A percentile compares a stretch with the other conserved stretches of the same genome.
Conservation (phyloP, 306 rosid genomes). For the Canavalia ensiformis region DNA sequence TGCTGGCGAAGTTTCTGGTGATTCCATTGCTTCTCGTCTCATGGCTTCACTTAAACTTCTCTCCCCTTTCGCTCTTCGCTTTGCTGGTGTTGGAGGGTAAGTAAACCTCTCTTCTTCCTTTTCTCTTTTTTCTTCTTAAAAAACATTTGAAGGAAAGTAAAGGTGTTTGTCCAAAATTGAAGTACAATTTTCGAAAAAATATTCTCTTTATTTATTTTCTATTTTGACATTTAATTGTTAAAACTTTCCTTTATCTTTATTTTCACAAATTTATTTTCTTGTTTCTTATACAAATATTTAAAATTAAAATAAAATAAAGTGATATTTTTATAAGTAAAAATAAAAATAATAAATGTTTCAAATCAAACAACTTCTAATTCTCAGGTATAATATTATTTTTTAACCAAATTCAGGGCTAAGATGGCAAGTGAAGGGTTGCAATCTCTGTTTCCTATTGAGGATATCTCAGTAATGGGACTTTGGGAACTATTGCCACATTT, state of each 20-base stretch:
- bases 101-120: constrained; percentile 41
- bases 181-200: too few relatives aligned
- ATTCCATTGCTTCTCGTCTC: constrained; percentile 81
- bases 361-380: too few relatives aligned
- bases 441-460: constrained; percentile 82
- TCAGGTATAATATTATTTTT: not conserved
- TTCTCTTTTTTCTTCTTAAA: not conserved
- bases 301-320: too few relatives aligned
- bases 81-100: constrained; percentile 93
- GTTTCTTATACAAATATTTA: too few relatives aligned
- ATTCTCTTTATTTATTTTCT: too few relatives aligned
- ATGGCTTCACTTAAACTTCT: constrained; percentile 76
- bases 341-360: too few relatives aligned
- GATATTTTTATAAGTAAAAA: too few relatives aligned
- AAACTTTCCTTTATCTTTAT: too few relatives aligned
- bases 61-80: constrained; percentile 68
- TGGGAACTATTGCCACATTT: constrained; percentile 92
- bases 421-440: constrained; percentile 79
- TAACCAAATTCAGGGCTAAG: constrained; percentile 66
- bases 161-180: too few relatives aligned
- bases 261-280: too few relatives aligned
- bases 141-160: too few relatives aligned
- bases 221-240: too few relatives aligned
- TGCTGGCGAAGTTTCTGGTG: constrained; percentile 94
- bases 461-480: constrained; percentile 90